Evolutionary conservation across 768 basidiomycete species (phyloP), one percentile per base, ranked within the genome.

Genomic region (Infundibulicybe gibba): DNA sequence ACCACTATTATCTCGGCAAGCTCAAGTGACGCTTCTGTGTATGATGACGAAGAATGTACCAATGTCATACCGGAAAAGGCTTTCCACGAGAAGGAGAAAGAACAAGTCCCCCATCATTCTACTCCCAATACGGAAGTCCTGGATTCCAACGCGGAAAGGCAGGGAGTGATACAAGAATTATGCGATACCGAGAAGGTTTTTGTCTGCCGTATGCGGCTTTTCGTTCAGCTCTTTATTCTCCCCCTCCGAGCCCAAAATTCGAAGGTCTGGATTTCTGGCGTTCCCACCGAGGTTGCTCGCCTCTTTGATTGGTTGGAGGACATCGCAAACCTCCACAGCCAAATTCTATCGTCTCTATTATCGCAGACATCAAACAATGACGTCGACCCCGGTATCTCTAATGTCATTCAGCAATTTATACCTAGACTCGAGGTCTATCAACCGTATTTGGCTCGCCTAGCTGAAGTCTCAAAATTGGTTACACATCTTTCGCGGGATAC

Each of bases 251-350:
- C 80, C 2, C 80, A 84, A 50, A 76, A 85, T 53, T 82, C 76
- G 41, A 80, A 80, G 43, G 60, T 70, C 1, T 97, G 93, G 90
- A 85, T 95, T 32, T 68, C 80, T 1, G 92, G 92, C 14, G 77
- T 97, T n/a, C 91, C 92, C 0, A 51, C 68, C 2, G 76, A 82
- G 32, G 72, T 92, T 11, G 75, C 83, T 1, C 79, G 81, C 10
- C 71, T 93, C 16, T 82, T 97, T 50, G 91, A 94, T 62, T 91
- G 89, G 85, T 67, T 94, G 42, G 91, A 94, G 54, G 90, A 91
- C 54, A 89, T 97, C 50, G 71, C 86, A 9, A 82, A 84, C 45
- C 69, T 94, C 2, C 94, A 97, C 54, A 67, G 70, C 3, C 76
- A 83, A 48, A 69, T 97, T 19, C 70, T 75, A 6, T 69, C 58